phyloP scores from a whole-genome alignment of 805 yeast genomes.

The Myxozyma neglecta region DNA sequence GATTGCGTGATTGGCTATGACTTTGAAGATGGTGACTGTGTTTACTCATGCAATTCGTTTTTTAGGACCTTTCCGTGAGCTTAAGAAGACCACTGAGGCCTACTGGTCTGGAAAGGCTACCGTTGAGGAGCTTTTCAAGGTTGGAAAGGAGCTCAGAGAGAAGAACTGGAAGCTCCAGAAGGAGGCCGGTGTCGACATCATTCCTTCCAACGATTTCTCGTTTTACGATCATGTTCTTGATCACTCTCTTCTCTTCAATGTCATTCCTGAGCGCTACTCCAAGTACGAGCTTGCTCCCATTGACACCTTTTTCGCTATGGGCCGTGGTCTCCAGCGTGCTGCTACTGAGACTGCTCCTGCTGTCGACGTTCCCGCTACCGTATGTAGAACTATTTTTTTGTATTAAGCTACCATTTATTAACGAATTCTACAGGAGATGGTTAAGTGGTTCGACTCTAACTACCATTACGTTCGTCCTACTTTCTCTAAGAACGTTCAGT shows the following conservation, averaged over 20 bases:
- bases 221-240: slow-evolving; percentile 97
- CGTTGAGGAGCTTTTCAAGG: slow-evolving; percentile 82
- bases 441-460: slow-evolving; percentile 99
- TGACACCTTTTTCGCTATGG: slow-evolving; percentile 97
- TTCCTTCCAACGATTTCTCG: slow-evolving; percentile 97
- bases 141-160: slow-evolving; percentile 93
- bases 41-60: slow-evolving; percentile 2
- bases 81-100: slow-evolving; percentile 97
- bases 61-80: slow-evolving; percentile 94
- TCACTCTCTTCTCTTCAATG: slow-evolving; percentile 88
- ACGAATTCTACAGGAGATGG: slow-evolving; percentile 66
- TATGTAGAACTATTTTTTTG: slow-evolving; percentile 1
- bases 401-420: not conserved
- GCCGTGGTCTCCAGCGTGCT: slow-evolving; percentile 98
- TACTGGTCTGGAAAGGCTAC: slow-evolving; percentile 96
- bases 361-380: slow-evolving; percentile 95
- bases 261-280: slow-evolving; percentile 94
- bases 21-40: no score
- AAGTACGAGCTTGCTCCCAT: slow-evolving; percentile 84
- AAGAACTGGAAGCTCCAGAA: slow-evolving; percentile 97
- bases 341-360: slow-evolving; percentile 84
- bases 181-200: slow-evolving; percentile 94
- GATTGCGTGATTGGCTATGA: not conserved
- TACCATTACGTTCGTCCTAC: slow-evolving; percentile 99
- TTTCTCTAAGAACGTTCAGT: slow-evolving; percentile 88